These are phyloP conservation scores for Talaromyces wortmannii DNA, from an alignment of 495 filamentous ascomycete genomes.

Conservation along the genomic window DNA sequence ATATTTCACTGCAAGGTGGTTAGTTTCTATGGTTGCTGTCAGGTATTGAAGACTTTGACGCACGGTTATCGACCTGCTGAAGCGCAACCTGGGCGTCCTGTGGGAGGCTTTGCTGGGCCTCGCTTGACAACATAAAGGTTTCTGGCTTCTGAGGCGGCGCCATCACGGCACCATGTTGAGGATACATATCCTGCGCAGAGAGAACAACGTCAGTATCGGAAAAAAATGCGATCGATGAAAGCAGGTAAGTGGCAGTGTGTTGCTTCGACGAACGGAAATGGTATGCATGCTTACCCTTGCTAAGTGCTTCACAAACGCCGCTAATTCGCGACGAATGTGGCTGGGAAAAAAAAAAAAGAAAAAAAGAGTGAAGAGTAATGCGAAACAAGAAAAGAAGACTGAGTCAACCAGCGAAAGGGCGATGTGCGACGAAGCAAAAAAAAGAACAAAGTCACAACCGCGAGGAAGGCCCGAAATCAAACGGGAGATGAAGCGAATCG, in stretches of 20 bases:
- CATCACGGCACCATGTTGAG: constrained; percentile 49
- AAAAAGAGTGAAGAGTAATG: too few species aligned
- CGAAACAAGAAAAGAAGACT: neutral
- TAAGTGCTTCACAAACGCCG: too few species aligned
- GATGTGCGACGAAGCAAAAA: too few species aligned
- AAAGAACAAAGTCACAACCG: too few species aligned
- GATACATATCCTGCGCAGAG: constrained; percentile 34
- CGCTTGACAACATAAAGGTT: constrained; percentile 95
- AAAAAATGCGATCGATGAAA: too few species aligned
- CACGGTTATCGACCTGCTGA: constrained; percentile 97
- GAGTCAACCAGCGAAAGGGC: neutral
- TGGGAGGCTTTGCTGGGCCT: constrained; percentile 91
- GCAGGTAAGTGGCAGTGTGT: too few species aligned
- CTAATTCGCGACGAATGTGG: too few species aligned
- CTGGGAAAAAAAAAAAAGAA: too few species aligned
- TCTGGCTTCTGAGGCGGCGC: constrained; percentile 84
- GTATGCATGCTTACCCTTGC: too few species aligned
- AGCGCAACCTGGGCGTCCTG: constrained; percentile 96
- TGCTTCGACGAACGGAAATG: too few species aligned
- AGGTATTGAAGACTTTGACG: constrained; percentile 26
- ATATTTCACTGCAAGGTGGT: constrained; percentile 75
- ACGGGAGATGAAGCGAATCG: neutral
- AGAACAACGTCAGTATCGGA: neutral
- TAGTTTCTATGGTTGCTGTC: constrained; percentile 4
- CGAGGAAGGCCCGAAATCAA: neutral